Evolutionary conservation across 495 filamentous ascomycete species (phyloP), one percentile per base, ranked within the genome.

Genomic region (Collariella sp.): DNA sequence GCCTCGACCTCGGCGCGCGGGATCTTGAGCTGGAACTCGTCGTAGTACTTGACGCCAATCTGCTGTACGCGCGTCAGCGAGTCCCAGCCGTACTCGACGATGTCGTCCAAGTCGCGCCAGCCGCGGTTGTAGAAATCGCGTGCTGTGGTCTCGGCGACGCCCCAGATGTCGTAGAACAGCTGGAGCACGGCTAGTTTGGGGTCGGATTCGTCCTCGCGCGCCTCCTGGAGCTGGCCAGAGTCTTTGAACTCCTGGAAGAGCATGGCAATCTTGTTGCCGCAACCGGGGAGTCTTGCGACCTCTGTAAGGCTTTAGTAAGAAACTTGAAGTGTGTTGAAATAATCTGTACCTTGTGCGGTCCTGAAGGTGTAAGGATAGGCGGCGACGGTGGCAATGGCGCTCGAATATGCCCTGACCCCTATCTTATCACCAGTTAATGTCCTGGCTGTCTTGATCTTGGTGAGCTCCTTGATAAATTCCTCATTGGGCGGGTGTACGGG

Each of bases 21-120:
- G 16, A 98, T 86, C 31, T 77, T 79, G 19, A 74, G 65, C 33
- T 79, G 74, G 41, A 98, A 86, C 50, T 97, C 93, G 42, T 94
- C 87, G 65, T 91, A 95, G 66, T 83, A 96, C 64, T 97, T 97
- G n/a, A 97, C 67, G 0, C 93, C 93, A 43, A 98, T 95, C 64
- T 97, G 90, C 66, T 95, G 91, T 2, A 86, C 86, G 15, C 90
- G 79, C 0, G 75, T 83, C 0, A 97, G 74, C 1, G 58, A 69
- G 35, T 75, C 61, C 94, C 94, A 98, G 22, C 87, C 90, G 58
- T 83, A 73, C 60, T 94, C 85, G 52, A 96, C 74, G 7, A 97
- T 73, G 61, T 97, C 91, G 62, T 96, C 90, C 9, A 74, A 53
- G 55, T 76, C 72, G 26, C 74, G 65, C 87, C 88, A 96, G 29